These are phyloP conservation scores for Lichtheimia hyalospora DNA, from an alignment of 371 early-diverging fungal genomes.

Conservation along the genomic window DNA sequence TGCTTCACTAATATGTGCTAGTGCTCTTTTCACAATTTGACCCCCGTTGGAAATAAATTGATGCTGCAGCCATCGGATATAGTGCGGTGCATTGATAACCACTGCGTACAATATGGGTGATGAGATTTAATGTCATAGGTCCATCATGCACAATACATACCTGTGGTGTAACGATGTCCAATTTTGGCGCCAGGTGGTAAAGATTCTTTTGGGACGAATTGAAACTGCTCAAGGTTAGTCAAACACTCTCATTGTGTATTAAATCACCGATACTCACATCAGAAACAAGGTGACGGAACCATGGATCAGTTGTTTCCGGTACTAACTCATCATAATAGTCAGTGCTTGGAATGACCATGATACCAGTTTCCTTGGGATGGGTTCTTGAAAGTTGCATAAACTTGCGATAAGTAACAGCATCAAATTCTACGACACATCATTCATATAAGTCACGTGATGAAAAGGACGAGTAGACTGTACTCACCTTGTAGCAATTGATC, in stretches of 20 bases:
- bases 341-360: slow-evolving; percentile 39
- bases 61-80: slow-evolving; percentile 61
- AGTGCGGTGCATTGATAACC: slow-evolving; percentile 59
- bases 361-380: slow-evolving; percentile 33
- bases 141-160: slow-evolving; percentile 31
- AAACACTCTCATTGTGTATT: background rate
- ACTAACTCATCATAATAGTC: slow-evolving; percentile 51
- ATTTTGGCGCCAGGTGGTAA: slow-evolving; percentile 47
- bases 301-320: slow-evolving; percentile 43
- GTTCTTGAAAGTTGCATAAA: slow-evolving; percentile 45
- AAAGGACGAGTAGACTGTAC: background rate
- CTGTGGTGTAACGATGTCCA: slow-evolving; percentile 56
- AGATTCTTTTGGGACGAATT: slow-evolving; percentile 30
- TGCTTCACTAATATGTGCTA: slow-evolving; percentile 55
- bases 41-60: slow-evolving; percentile 61
- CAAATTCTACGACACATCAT: slow-evolving; percentile 33
- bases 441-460: background rate
- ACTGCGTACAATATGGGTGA: slow-evolving; percentile 20
- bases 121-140: background rate
- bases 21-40: slow-evolving; percentile 26
- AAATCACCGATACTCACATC: slow-evolving; percentile 36
- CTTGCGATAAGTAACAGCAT: slow-evolving; percentile 40
- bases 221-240: slow-evolving; percentile 26
- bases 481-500: slow-evolving; percentile 48
- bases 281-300: slow-evolving; percentile 52